These are phyloP conservation scores for Penicillium oxalicum DNA, from an alignment of 2,329 filamentous ascomycete species.

Conservation along the genomic window DNA sequence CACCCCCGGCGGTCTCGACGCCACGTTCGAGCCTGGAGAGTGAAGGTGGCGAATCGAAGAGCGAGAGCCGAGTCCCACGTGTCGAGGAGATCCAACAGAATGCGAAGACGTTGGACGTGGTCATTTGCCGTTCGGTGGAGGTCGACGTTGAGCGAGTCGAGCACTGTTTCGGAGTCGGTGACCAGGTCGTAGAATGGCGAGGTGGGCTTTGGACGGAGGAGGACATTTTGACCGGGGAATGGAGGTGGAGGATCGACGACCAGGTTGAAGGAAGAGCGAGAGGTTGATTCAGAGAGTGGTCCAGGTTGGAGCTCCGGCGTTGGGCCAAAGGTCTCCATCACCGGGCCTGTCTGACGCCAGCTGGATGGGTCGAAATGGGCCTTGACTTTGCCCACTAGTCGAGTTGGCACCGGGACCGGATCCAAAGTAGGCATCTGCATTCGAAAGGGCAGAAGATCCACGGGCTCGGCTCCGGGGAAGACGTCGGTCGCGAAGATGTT, in stretches of 20 bases:
- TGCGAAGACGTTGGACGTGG: not conserved
- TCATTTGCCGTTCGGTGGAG: not conserved
- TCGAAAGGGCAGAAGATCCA: not conserved
- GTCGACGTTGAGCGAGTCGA: not conserved
- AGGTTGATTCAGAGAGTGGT: no score
- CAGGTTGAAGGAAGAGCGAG: not conserved
- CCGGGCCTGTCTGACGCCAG: not conserved
- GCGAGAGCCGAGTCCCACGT: not conserved
- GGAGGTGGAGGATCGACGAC: not conserved
- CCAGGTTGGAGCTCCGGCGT: no score
- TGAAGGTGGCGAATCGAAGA: not conserved
- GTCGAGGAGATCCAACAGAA: not conserved
- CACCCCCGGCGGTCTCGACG: not conserved
- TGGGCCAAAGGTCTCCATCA: no score
- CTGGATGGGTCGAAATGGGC: not conserved
- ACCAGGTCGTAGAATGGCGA: not conserved
- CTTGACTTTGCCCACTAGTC: not conserved
- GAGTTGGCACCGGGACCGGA: not conserved
- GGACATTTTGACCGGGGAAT: not conserved
- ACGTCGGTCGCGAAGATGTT: not conserved
- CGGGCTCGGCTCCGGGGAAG: not conserved
- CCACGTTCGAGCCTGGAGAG: not conserved
- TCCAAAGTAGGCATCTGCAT: not conserved
- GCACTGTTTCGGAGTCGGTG: not conserved
- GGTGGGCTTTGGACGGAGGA: not conserved